A percentile compares a stretch with the other conserved stretches of the same genome.
These are phyloP conservation scores for Microbotryum intermedium DNA, from an alignment of 1,284 basidiomycete species.

Conservation along the genomic window DNA sequence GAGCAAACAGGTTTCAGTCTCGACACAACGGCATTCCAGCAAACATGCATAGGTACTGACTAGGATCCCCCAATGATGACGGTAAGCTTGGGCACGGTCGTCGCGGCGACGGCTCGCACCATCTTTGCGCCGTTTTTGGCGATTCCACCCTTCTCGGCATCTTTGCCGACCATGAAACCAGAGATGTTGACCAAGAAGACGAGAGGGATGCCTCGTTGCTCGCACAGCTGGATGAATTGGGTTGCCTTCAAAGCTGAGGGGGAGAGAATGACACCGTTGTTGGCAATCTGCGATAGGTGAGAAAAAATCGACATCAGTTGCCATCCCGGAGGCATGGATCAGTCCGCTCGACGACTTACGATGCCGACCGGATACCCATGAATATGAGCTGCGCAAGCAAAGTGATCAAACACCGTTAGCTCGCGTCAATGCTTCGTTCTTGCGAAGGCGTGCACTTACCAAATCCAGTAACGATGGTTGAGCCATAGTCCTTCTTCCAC, in stretches of 20 bases:
- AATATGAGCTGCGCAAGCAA: conserved; percentile 51
- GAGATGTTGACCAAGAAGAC: conserved; percentile 92
- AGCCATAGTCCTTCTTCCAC: conserved; percentile 89
- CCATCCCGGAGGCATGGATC: too few relatives aligned
- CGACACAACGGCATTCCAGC: conserved; percentile 40
- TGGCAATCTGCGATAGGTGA: conserved; percentile 51
- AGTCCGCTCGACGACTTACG: conserved; percentile 5
- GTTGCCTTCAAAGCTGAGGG: conserved; percentile 88
- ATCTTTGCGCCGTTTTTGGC: conserved; percentile 97
- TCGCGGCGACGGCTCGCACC: conserved; percentile 90
- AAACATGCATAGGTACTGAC: conserved; percentile 36
- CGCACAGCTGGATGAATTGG: conserved; percentile 90
- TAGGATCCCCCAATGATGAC: conserved; percentile 88
- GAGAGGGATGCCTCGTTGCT: conserved; percentile 78
- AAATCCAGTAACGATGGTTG: conserved; percentile 68
- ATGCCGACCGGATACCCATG: conserved; percentile 56
- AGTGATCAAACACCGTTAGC: neutral
- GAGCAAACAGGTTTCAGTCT: neutral
- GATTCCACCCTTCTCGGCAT: conserved; percentile 54
- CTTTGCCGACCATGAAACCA: conserved; percentile 34
- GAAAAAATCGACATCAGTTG: too few relatives aligned
- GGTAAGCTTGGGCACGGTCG: conserved; percentile 83
- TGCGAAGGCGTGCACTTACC: conserved; percentile 40
- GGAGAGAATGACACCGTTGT: conserved; percentile 90
- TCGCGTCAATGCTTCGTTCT: too few relatives aligned